phyloP scores from a whole-genome alignment of 805 yeast genomes.

The Wickerhamiella galacta region DNA sequence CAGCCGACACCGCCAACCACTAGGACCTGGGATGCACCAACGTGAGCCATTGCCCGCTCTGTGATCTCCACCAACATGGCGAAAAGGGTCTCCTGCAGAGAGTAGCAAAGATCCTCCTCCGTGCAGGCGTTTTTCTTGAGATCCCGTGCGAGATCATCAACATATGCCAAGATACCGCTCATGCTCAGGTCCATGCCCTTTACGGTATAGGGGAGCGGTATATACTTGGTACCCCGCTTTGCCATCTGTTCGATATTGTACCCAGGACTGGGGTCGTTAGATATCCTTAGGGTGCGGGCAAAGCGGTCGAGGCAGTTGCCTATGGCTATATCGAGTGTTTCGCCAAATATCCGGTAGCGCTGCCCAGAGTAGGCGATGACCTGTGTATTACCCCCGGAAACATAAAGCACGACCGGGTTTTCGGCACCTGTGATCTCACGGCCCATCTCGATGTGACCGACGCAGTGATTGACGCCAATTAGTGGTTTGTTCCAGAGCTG shows the following conservation, averaged over 20 bases:
- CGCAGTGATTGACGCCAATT: conserved; percentile 92
- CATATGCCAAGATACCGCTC: conserved; percentile 83
- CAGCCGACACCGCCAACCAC: conserved; percentile 99
- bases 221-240: conserved; percentile 36
- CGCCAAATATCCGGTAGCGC: conserved; percentile 96
- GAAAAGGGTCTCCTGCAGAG: conserved; percentile 80
- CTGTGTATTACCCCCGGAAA: conserved; percentile 97
- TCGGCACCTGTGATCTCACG: conserved; percentile 93
- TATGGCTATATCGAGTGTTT: conserved; percentile 90
- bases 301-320: conserved; percentile 94
- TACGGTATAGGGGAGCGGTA: conserved; percentile 84
- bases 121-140: conserved; percentile 29
- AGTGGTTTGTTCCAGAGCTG: conserved; percentile 70
- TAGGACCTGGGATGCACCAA: conserved; percentile 69
- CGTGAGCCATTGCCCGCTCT: conserved; percentile 97
- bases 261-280: conserved; percentile 94
- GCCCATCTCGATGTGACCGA: conserved; percentile 99
- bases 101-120: conserved; percentile 77
- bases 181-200: conserved; percentile 97
- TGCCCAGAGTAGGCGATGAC: conserved; percentile 93
- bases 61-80: conserved; percentile 97
- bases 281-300: conserved; percentile 75
- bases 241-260: conserved; percentile 94
- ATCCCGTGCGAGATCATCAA: conserved; percentile 67
- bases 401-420: conserved; percentile 94